Percentiles rank a stretch among this genome's conserved stretches.
Evolutionary conservation across 169 alveolate genomes (phyloP).

Genomic region (Cryptosporidium ryanae): DNA sequence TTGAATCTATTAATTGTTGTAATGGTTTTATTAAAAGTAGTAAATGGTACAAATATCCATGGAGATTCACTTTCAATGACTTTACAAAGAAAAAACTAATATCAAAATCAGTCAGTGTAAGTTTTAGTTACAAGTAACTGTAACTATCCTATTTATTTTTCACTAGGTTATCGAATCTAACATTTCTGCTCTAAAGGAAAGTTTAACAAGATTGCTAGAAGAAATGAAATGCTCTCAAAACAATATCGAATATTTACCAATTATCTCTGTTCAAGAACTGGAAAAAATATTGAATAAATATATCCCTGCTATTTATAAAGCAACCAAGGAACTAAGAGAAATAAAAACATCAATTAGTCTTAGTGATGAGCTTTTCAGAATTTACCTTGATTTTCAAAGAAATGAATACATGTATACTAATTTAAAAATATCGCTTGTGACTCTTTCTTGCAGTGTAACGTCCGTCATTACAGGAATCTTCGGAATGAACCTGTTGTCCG

Average conservation of each 20-base stretch:
- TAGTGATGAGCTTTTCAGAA: slow-evolving; percentile 43
- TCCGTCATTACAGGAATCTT: slow-evolving; percentile 66
- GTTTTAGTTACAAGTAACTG: not conserved
- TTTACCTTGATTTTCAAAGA: slow-evolving; percentile 61
- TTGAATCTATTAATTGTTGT: slow-evolving; percentile 16
- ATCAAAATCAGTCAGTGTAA: slow-evolving; percentile 38
- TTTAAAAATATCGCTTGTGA: slow-evolving; percentile 44
- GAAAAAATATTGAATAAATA: slow-evolving; percentile 47
- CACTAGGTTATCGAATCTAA: slow-evolving; percentile 28
- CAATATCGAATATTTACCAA: not conserved
- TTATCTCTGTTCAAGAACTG: slow-evolving; percentile 44
- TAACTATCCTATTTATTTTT: not conserved
- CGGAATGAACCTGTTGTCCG: slow-evolving; percentile 70
- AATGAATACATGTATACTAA: slow-evolving; percentile 68
- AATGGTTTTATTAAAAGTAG: slow-evolving; percentile 30
- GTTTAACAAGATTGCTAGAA: slow-evolving; percentile 23
- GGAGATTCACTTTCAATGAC: slow-evolving; percentile 63
- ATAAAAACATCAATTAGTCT: slow-evolving; percentile 46
- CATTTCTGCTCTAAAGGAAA: slow-evolving; percentile 19
- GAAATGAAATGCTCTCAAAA: slow-evolving; percentile 8
- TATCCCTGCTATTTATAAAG: slow-evolving; percentile 16
- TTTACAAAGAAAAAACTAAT: slow-evolving; percentile 53
- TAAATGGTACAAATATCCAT: slow-evolving; percentile 69
- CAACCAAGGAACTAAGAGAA: slow-evolving; percentile 34
- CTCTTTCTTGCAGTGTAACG: slow-evolving; percentile 54